These are phyloP conservation scores for Kazachstania psychrophila DNA, from an alignment of 805 yeast species.

Conservation along the genomic window DNA sequence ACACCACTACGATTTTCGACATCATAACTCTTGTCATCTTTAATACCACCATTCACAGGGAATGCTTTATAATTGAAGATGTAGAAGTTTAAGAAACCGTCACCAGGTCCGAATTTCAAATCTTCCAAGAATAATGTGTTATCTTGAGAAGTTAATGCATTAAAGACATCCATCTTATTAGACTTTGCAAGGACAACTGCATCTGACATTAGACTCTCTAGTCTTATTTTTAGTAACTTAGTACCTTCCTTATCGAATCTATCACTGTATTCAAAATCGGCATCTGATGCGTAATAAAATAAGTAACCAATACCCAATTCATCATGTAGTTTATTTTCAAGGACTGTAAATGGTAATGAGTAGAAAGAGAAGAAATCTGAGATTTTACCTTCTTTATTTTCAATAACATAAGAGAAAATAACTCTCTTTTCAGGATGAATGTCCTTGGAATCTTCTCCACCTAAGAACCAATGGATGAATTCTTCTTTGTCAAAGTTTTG, in stretches of 20 bases:
- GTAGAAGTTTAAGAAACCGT: slow-evolving; percentile 84
- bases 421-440: slow-evolving; percentile 34
- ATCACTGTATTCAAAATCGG: slow-evolving; percentile 36
- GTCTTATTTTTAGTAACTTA: slow-evolving; percentile 44
- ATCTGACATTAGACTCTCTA: slow-evolving; percentile 55
- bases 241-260: slow-evolving; percentile 35
- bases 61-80: slow-evolving; percentile 81
- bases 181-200: slow-evolving; percentile 65
- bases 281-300: slow-evolving; percentile 79
- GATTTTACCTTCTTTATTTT: slow-evolving; percentile 44
- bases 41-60: slow-evolving; percentile 75
- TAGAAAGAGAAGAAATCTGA: slow-evolving; percentile 89
- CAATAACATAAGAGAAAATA: slow-evolving; percentile 70
- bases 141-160: slow-evolving; percentile 86
- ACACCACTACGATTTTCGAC: slow-evolving; percentile 61
- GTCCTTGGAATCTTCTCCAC: slow-evolving; percentile 32
- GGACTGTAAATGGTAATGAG: slow-evolving; percentile 76
- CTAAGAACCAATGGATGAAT: slow-evolving; percentile 72
- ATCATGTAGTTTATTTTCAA: slow-evolving; percentile 52
- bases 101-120: slow-evolving; percentile 86
- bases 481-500: slow-evolving; percentile 55
- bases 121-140: slow-evolving; percentile 74
- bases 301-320: slow-evolving; percentile 79
- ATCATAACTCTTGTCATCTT: slow-evolving; percentile 44
- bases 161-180: slow-evolving; percentile 77